Percentiles rank a stretch among this genome's conserved stretches.
These are phyloP conservation scores for Myotisia sp. DNA, from an alignment of 2,329 filamentous ascomycete species.

Conservation along the genomic window DNA sequence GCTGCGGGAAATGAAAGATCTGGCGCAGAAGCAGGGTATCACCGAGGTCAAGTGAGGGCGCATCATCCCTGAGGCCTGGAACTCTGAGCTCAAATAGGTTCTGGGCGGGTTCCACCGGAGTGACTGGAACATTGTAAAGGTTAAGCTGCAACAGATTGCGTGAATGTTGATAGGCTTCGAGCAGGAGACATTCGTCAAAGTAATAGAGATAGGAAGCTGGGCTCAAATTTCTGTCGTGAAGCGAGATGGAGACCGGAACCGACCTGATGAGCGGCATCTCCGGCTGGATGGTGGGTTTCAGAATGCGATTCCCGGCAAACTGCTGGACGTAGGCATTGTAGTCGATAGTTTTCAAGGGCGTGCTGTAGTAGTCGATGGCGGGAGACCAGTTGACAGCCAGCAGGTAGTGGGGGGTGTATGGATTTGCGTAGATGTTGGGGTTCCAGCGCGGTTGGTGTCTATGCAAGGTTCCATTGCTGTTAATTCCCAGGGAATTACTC, in stretches of 20 bases:
- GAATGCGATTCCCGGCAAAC: slow-evolving; percentile 13
- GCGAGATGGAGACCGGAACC: slow-evolving; percentile 7
- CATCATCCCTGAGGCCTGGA: slow-evolving; percentile 16
- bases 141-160: slow-evolving; percentile 11
- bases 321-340: slow-evolving; percentile 13
- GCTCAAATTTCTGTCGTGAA: slow-evolving; percentile 8
- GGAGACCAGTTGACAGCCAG: slow-evolving; percentile 17
- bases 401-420: slow-evolving; percentile 16
- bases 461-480: too few species aligned
- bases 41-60: slow-evolving; percentile 15
- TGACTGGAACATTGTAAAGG: slow-evolving; percentile 14
- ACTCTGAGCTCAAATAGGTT: slow-evolving; percentile 15
- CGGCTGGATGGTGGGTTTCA: slow-evolving; percentile 9
- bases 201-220: slow-evolving; percentile 13
- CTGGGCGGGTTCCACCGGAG: slow-evolving; percentile 5
- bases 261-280: slow-evolving; percentile 9
- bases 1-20: slow-evolving; percentile 13
- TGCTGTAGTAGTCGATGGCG: slow-evolving; percentile 11
- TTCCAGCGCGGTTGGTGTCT: slow-evolving; percentile 7
- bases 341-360: slow-evolving; percentile 13
- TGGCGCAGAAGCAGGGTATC: slow-evolving; percentile 17
- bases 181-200: slow-evolving; percentile 16
- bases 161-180: slow-evolving; percentile 14
- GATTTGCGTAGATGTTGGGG: slow-evolving; percentile 15
- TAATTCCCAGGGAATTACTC: too few species aligned